Conservation (phyloP, 2,329 filamentous ascomycete genomes). For the Fusarium haematococcum region DNA sequence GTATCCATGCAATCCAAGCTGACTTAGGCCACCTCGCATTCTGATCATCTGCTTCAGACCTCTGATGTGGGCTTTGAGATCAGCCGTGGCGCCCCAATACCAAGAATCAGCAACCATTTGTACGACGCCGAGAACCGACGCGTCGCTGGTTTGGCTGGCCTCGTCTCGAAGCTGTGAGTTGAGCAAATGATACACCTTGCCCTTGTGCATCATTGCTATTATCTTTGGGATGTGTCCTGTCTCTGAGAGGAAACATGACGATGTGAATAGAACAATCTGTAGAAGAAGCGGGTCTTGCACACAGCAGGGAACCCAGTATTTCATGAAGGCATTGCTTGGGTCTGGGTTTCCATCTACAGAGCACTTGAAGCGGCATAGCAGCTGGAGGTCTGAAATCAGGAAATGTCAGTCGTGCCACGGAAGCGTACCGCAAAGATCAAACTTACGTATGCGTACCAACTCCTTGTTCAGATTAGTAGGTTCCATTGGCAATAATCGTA, state of each 20-base stretch:
- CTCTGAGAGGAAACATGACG: slow-evolving; percentile 64
- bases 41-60: slow-evolving; percentile 62
- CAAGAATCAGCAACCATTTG: slow-evolving; percentile 65
- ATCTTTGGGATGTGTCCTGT: slow-evolving; percentile 59
- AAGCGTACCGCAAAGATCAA: neutral
- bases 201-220: slow-evolving; percentile 57
- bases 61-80: slow-evolving; percentile 59
- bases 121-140: slow-evolving; percentile 59
- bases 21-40: slow-evolving; percentile 58
- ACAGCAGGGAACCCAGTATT: slow-evolving; percentile 60
- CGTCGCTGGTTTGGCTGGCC: slow-evolving; percentile 55
- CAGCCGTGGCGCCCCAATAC: slow-evolving; percentile 63
- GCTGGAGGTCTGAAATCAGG: slow-evolving; percentile 55
- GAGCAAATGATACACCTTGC: slow-evolving; percentile 57
- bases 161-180: slow-evolving; percentile 59
- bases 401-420: neutral
- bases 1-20: slow-evolving; percentile 60
- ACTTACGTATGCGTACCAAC: slow-evolving; percentile 61
- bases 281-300: slow-evolving; percentile 62
- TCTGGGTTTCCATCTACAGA: slow-evolving; percentile 62
- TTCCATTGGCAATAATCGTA: slow-evolving; percentile 56
- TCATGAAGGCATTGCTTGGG: slow-evolving; percentile 58
- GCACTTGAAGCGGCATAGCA: slow-evolving; percentile 63
- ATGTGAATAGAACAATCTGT: slow-evolving; percentile 62
- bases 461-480: slow-evolving; percentile 59